Percentiles rank a stretch among this genome's conserved stretches.
Conservation (phyloP, 495 filamentous ascomycete species). For the Xylaria curta region DNA sequence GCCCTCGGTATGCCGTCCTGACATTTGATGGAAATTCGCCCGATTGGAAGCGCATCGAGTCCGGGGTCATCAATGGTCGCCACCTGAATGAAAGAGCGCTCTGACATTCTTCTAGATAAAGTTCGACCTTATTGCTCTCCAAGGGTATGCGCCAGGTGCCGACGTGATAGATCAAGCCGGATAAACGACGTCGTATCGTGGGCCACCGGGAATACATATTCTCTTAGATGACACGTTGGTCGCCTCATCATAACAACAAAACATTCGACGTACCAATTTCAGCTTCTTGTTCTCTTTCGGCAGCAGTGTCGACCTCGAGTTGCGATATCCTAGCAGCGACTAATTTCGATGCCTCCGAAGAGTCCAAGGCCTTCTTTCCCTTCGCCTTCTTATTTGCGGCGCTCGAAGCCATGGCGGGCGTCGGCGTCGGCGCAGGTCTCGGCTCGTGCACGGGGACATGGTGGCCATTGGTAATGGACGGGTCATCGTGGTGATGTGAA, state of each 20-base stretch:
- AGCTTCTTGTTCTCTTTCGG: conserved; percentile 92
- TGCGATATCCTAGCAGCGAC: conserved; percentile 94
- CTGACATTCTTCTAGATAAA: neutral
- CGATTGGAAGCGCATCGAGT: neutral
- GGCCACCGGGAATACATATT: neutral
- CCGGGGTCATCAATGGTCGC: neutral
- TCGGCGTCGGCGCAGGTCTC: conserved; percentile 50
- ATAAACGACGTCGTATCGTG: neutral
- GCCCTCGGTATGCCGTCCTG: neutral
- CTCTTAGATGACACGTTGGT: neutral
- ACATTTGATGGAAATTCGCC: neutral
- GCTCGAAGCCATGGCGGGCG: conserved; percentile 45
- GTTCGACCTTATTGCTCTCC: neutral
- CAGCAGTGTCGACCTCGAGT: conserved; percentile 87
- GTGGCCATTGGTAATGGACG: conserved; percentile 44
- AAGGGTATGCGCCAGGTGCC: conserved; percentile 5
- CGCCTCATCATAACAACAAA: conserved; percentile 25
- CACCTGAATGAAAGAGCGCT: neutral
- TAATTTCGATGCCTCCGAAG: conserved; percentile 85
- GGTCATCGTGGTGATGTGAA: conserved; percentile 35
- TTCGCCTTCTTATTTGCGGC: conserved; percentile 70
- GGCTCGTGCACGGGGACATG: conserved; percentile 45
- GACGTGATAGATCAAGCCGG: neutral
- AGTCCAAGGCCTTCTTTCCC: conserved; percentile 72
- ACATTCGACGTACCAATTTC: conserved; percentile 84